A percentile compares a stretch with the other conserved stretches of the same genome.
Evolutionary conservation across 2,329 filamentous ascomycete genomes (phyloP).

Genomic region (Fusarium equiseti): DNA sequence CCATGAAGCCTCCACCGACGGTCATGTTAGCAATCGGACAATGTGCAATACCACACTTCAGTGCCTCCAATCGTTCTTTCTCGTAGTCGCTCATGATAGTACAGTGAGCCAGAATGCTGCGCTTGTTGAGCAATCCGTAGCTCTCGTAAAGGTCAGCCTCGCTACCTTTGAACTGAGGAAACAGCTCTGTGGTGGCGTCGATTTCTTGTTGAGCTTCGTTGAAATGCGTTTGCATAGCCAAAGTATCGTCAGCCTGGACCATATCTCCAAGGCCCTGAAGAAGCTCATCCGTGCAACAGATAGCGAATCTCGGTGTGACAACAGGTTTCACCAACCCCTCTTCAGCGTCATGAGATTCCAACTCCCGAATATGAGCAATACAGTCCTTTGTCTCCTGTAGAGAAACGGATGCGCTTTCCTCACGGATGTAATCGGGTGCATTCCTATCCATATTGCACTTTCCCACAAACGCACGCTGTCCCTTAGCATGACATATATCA

Average conservation of each 20-base stretch:
- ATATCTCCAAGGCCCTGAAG: constrained; percentile 19
- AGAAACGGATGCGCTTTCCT: constrained; percentile 1
- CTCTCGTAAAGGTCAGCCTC: constrained; percentile 22
- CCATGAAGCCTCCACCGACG: constrained; percentile 19
- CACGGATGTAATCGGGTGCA: constrained; percentile 13
- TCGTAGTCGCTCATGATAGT: constrained; percentile 28
- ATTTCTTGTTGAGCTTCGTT: constrained; percentile 31
- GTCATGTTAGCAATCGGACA: constrained; percentile 29
- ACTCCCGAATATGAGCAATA: constrained; percentile 3
- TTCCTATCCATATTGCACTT: constrained; percentile 29
- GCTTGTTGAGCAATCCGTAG: constrained; percentile 15
- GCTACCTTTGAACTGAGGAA: constrained; percentile 15
- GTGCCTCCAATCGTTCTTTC: not conserved
- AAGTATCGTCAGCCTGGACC: not conserved
- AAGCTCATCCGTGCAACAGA: constrained; percentile 22
- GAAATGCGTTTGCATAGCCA: constrained; percentile 24
- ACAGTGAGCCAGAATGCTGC: constrained; percentile 20
- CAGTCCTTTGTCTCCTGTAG: constrained; percentile 15
- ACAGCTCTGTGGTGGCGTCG: constrained; percentile 1
- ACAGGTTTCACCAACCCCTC: constrained; percentile 13
- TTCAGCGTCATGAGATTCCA: not conserved
- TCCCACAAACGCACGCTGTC: constrained; percentile 24
- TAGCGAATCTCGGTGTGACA: constrained; percentile 23
- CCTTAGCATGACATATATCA: constrained; percentile 5
- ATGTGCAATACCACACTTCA: constrained; percentile 1